phyloP scores from a whole-genome alignment of 805 yeast species.

The Ogataea zsoltii region DNA sequence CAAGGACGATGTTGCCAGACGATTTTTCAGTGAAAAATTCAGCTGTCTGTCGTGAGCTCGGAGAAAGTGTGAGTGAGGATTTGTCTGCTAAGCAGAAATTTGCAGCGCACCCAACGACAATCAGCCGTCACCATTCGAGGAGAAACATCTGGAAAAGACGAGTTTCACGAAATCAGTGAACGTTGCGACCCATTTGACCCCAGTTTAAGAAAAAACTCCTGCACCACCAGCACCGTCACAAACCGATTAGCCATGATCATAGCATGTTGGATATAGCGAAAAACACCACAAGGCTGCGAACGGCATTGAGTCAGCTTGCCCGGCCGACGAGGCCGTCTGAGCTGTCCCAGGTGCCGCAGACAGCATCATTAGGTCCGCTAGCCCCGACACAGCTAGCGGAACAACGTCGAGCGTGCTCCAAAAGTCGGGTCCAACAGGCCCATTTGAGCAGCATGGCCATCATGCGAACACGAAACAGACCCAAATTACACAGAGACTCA shows the following conservation, averaged over 20 bases:
- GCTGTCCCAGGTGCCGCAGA: neutral
- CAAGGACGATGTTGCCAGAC: constrained; percentile 1
- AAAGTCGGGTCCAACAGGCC: neutral
- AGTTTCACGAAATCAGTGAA: too few species aligned
- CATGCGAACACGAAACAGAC: neutral
- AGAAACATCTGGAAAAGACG: neutral
- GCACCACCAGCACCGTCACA: neutral
- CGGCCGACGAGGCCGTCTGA: neutral
- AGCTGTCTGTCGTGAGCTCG: constrained; percentile 1
- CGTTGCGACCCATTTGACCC: too few species aligned
- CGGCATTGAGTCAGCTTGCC: constrained; percentile 1
- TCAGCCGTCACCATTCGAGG: neutral
- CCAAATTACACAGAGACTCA: neutral
- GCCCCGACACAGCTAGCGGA: neutral
- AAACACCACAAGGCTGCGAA: constrained; percentile 1
- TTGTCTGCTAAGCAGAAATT: neutral
- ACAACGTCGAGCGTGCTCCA: neutral
- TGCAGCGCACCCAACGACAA: neutral
- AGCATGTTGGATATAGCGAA: constrained; percentile 12
- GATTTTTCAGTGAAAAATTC: constrained; percentile 2
- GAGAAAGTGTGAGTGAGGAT: neutral
- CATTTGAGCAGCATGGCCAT: neutral
- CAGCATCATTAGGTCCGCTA: neutral
- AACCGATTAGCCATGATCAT: constrained; percentile 5
- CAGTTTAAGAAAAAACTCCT: too few species aligned